Evolutionary conservation across 2,329 filamentous ascomycete genomes (phyloP), one percentile per base, ranked within the genome.

Genomic region (Aquanectria penicillioides): DNA sequence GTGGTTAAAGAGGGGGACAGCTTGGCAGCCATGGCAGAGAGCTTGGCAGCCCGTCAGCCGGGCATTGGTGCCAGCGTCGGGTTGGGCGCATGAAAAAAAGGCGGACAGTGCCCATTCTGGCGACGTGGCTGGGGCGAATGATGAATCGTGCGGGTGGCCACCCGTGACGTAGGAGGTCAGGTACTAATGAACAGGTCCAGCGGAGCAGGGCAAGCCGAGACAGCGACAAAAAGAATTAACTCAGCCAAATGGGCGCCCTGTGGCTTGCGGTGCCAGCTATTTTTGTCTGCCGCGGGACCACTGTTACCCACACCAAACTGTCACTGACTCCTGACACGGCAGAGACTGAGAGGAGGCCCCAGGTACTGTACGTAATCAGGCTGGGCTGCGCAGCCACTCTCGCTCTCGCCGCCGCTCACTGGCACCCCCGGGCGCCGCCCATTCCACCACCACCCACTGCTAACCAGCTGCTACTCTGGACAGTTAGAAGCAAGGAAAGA

Each of bases 321-420:
- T 50, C 54, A 48, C 38, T 54, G 40, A 44, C 40, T 43, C 28
- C 28, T 43, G 40, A 33, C 40, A 18, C 25, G 34, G 31, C 34
- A 37, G 31, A 22, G 29, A 33, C n/a, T 26, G 25, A 43, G 22
- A 13, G 23, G 38, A 38, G 43, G 33, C 46, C 38, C 29, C 41
- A 51, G 41, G 52, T 57, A 57, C 57, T 48, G 52, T 57, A 57
- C 57, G 57, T 59, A 59, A 59, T 55, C 57, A 47, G 46, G 29
- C 36, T 31, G 38, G 37, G 57, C 41, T 50, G 57, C 57, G 57
- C 57, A 59, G 57, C 57, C 57, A 59, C 57, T 22, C 41, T 46
- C 34, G 41, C 48, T 33, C 29, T 57, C 54, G 47, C 54, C 47
- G 54, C 54, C 48, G 46, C 38, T 57, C 17, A 26, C 40, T 46